Percentiles rank a stretch among this genome's conserved stretches.
Conservation (phyloP, 2,329 filamentous ascomycete species). For the Colletotrichum liaoningense region DNA sequence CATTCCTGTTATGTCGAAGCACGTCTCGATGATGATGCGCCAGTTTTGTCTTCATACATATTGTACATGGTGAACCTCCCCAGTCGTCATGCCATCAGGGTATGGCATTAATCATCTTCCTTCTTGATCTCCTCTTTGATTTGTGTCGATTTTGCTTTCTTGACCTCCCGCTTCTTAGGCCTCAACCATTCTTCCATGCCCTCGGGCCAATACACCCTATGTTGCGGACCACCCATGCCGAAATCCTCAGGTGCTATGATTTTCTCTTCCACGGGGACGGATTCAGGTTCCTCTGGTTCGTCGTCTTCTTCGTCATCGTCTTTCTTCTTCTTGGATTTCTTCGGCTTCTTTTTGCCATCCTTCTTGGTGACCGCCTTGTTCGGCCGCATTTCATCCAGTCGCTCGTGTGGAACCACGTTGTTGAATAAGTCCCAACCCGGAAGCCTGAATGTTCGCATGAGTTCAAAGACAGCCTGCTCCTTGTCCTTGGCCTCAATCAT, state of each 20-base stretch:
- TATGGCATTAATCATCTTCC: neutral
- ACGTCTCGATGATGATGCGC: too few relatives aligned
- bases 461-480: slow-evolving; percentile 93
- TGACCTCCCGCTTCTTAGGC: slow-evolving; percentile 79
- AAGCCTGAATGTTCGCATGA: slow-evolving; percentile 89
- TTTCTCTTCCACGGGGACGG: slow-evolving; percentile 51
- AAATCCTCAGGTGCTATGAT: slow-evolving; percentile 75
- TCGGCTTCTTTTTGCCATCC: slow-evolving; percentile 37
- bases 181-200: slow-evolving; percentile 92
- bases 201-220: slow-evolving; percentile 89
- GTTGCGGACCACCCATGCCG: slow-evolving; percentile 86
- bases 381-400: slow-evolving; percentile 78
- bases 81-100: neutral
- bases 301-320: slow-evolving; percentile 52
- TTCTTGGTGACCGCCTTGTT: slow-evolving; percentile 50
- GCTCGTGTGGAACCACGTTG: slow-evolving; percentile 80
- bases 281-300: slow-evolving; percentile 54
- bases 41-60: neutral
- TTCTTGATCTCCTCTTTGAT: slow-evolving; percentile 42
- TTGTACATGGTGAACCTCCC: neutral
- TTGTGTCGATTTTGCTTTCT: slow-evolving; percentile 60
- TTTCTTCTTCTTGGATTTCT: slow-evolving; percentile 53
- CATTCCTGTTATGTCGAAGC: too few relatives aligned
- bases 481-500: slow-evolving; percentile 99
- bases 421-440: slow-evolving; percentile 82